Base-by-base conservation (phyloP, 805 yeast species). In the Saccharomycopsis selenospora region DNA sequence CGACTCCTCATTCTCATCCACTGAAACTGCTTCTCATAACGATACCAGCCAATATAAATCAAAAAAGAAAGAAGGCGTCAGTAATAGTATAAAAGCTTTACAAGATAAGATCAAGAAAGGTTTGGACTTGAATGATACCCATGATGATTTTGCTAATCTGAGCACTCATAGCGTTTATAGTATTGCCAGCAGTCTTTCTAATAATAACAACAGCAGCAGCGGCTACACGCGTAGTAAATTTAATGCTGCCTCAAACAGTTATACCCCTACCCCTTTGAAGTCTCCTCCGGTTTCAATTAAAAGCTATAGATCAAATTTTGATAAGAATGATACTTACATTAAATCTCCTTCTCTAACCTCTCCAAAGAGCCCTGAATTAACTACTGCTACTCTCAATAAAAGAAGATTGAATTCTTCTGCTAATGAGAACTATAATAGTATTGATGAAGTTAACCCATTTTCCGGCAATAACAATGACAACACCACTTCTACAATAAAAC, bases 31-130 rank as follows among this genome's bases (percentile, higher is more conserved):
- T n/a, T n/a, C n/a, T n/a, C n/a, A n/a, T 14, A 33, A 33, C 38
- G 38, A 33, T 33, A 14, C 18, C 7, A 10, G 20, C 10, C 38
- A 17, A 14, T 33, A 14, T 20, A 33, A 33, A 33, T 26, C 28
- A 47, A 50, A 42, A 50, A 52, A 38, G 47, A 49, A 36, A 50
- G 51, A 29, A 42, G 50, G 48, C 3, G 55, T 52, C 11, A 49
- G 53, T 18, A 52, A 49, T 28, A 53, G 54, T 36, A 51, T 53
- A 13, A 53, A 51, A 27, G 52, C 54, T 2, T 40, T 53, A 5
- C 56, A 53, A 43, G 56, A 53, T 25, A 53, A 53, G 45, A 53
- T 53, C 20, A 53, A 53, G 28, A 53, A 53, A 43, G 56, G 44
- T 8, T 40, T 53, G 8, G 56, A 53, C 45, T 24, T 53, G 24